Evolutionary conservation across 768 basidiomycete genomes (phyloP), one percentile per base, ranked within the genome.

Genomic region (Collybia mongolica): DNA sequence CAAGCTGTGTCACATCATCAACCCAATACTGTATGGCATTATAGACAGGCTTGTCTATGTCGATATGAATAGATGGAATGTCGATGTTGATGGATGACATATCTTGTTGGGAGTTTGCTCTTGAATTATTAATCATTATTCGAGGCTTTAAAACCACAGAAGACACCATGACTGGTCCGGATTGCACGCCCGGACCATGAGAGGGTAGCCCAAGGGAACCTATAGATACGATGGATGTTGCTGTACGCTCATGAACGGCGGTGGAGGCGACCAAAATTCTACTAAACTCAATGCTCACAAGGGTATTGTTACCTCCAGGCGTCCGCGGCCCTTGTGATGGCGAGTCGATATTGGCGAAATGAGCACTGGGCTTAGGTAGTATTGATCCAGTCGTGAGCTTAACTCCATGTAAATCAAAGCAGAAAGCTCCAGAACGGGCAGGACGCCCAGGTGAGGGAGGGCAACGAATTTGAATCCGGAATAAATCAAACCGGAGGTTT

Each of bases 21-120:
- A 84, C 86, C 76, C 88, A 91, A 60, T 86, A 87, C 65, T 98
- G 93, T 15, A 98, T 64, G 11, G 81, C 80, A 61, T 98, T 92
- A 6, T 94, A 66, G 1, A 72, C 53, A 5, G 69, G 60, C 64
- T 98, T 96, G 8, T 80, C 74, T 42, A 93, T 57, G 35, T 80
- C 69, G 9, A 77, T 64, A 57, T 80, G 70, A n/a, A 88, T 65
- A 3, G 84, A 83, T 12, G 93, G 91, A 12, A 95, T 64, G 37
- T 73, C 67, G 5, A 75, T 35, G 44, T 58, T 68, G 29, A 75
- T 11, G 46, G 1, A 67, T 67, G 12, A 64, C 48, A 22, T 64
- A 54, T 15, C 14, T 14, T 32, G 32, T 32, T 65, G 48, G 32
- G 44, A 19, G 14, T n/a, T 37, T 50, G 55, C 41, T 17, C 44